Conservation (phyloP, 768 basidiomycete genomes). For the Leccinum subgranulosum region DNA sequence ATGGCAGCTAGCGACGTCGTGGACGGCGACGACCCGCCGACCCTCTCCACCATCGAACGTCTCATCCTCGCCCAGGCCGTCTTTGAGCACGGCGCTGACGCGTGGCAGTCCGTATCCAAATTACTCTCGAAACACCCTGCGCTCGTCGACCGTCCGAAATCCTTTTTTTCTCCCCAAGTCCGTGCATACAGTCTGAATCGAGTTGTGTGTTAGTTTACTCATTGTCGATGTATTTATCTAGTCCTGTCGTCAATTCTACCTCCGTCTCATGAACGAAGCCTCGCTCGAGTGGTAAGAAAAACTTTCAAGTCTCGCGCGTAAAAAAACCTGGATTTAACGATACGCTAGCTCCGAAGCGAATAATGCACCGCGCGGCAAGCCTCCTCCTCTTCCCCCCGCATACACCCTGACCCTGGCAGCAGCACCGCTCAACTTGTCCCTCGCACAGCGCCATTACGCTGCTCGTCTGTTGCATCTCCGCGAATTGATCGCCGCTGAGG, state of each 20-base stretch:
- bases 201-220: slow-evolving; percentile 12
- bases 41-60: slow-evolving; percentile 52
- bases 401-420: slow-evolving; percentile 7
- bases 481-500: slow-evolving; percentile 67
- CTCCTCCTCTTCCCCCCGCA: neutral
- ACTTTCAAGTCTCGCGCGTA: neutral
- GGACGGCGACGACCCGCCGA: slow-evolving; percentile 6
- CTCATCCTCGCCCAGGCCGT: slow-evolving; percentile 85
- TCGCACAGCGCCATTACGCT: slow-evolving; percentile 75
- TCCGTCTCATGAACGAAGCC: slow-evolving; percentile 65
- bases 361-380: slow-evolving; percentile 51
- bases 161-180: slow-evolving; percentile 70
- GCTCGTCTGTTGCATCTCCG: slow-evolving; percentile 70
- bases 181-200: slow-evolving; percentile 4
- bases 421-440: slow-evolving; percentile 64
- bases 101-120: slow-evolving; percentile 66
- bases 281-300: slow-evolving; percentile 56
- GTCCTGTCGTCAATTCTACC: slow-evolving; percentile 69
- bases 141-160: slow-evolving; percentile 52
- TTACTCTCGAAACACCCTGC: slow-evolving; percentile 71
- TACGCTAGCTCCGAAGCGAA: slow-evolving; percentile 48
- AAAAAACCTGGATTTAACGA: neutral
- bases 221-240: slow-evolving; percentile 29
- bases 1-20: slow-evolving; percentile 1
- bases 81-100: slow-evolving; percentile 70